A percentile compares a stretch with the other conserved stretches of the same genome.
Conservation (phyloP, 1,139 yeast species). For the Ogataea hybrid region DNA sequence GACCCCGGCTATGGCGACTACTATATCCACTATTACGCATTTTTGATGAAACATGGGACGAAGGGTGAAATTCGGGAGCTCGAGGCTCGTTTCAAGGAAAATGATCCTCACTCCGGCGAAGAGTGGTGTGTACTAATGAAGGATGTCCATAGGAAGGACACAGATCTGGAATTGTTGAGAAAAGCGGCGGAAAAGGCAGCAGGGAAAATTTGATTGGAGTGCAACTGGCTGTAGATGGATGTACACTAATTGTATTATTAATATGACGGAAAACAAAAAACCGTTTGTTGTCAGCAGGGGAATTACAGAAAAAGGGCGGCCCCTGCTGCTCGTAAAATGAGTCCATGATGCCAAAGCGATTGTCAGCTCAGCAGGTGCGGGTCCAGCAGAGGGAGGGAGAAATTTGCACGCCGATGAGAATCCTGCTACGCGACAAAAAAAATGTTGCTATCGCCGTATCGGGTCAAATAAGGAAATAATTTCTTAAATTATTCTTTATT, state of each 20-base stretch:
- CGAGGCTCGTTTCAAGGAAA: slow-evolving; percentile 30
- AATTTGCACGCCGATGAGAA: too few relatives aligned
- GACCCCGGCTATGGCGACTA: slow-evolving; percentile 66
- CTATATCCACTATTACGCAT: slow-evolving; percentile 70
- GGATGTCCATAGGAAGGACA: slow-evolving; percentile 4
- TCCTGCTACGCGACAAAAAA: neutral
- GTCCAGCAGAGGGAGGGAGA: too few relatives aligned
- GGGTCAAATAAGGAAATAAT: slow-evolving; percentile 1
- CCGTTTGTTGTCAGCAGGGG: too few relatives aligned
- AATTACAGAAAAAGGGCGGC: neutral
- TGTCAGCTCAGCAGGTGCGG: too few relatives aligned
- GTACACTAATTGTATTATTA: neutral
- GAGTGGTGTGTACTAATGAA: slow-evolving; percentile 54
- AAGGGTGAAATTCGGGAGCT: slow-evolving; percentile 32
- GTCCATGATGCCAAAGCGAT: too few relatives aligned
- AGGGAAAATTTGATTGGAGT: neutral
- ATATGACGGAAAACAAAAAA: neutral
- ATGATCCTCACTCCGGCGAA: slow-evolving; percentile 53
- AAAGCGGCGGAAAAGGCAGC: slow-evolving; percentile 4
- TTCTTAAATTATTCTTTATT: neutral
- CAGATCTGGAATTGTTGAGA: slow-evolving; percentile 18
- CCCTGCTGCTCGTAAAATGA: too few relatives aligned
- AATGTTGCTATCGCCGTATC: neutral
- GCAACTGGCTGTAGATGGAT: neutral
- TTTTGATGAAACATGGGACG: slow-evolving; percentile 33